Evolutionary conservation across 768 basidiomycete species (phyloP).

Genomic region (Panaeolus papilionaceus): DNA sequence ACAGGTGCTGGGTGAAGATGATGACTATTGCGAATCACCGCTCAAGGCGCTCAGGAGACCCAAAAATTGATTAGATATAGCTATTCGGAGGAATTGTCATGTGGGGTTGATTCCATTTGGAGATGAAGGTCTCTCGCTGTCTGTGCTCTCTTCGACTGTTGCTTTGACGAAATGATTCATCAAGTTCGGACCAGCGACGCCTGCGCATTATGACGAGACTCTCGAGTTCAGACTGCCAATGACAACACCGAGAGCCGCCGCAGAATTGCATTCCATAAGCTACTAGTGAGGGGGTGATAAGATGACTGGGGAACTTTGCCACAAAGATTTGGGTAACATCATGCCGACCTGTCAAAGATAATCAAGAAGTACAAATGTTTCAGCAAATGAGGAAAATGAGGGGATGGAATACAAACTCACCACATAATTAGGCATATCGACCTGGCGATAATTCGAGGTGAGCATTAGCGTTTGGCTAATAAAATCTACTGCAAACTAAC

Average conservation of each 20-base stretch:
- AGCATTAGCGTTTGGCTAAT: not conserved
- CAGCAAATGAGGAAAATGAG: not conserved
- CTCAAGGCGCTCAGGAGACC: not conserved
- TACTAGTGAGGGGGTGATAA: too few relatives aligned
- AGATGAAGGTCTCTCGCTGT: not conserved
- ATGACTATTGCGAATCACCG: not conserved
- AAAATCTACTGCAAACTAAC: constrained; percentile 35
- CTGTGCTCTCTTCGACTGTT: not conserved
- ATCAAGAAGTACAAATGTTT: constrained; percentile 33
- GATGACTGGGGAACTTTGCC: constrained; percentile 23
- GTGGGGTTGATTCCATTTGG: constrained; percentile 2
- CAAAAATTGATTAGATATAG: not conserved
- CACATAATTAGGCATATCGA: constrained; percentile 72
- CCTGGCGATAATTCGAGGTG: constrained; percentile 36
- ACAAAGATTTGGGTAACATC: constrained; percentile 57
- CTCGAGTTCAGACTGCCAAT: not conserved
- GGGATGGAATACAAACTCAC: constrained; percentile 39
- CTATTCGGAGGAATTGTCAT: not conserved
- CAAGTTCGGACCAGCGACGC: not conserved
- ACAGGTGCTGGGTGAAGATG: too few relatives aligned
- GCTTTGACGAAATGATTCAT: not conserved
- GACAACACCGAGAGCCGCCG: constrained; percentile 7
- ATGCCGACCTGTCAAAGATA: constrained; percentile 43
- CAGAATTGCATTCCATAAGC: not conserved
- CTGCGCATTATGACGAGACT: not conserved